Base-by-base conservation (phyloP, 345 rosid genomes). In the Barbarea vulgaris region DNA sequence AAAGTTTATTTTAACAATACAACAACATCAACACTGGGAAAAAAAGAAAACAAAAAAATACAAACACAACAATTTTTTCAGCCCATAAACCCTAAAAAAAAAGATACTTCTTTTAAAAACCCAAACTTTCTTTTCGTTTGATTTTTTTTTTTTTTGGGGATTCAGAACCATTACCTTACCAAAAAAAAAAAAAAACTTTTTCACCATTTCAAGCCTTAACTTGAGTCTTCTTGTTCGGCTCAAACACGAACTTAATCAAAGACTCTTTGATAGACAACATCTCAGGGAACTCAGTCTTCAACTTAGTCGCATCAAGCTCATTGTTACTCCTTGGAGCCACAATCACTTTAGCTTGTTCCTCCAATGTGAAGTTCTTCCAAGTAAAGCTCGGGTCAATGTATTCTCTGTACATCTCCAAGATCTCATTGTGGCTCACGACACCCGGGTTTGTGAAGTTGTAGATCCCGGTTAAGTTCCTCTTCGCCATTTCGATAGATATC, bases 251-350 rank as follows among this genome's bases (percentile, higher is more conserved):
- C 87, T 87, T 89, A 47, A 90, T 76, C 4, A 91, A 86, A 44
- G 98, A 87, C 67, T 90, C 98, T 80, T 89, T 93, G 67, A 93
- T 89, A 69, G 97, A 75, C 81, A 90, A 37, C 76, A 93, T 77
- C 81, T 91, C 89, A 4, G 97, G 98, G 85, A 93, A 93, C 77
- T 89, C 92, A 30, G 74, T 42, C 83, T 84, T 89, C 93, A 93
- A 80, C 68, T 90, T 93, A 54, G 80, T 63, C 0, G 89, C 83
- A 73, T 93, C 96, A 0, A 93, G 95, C 82, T 93, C 96, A n/a
- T 93, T 93, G 82, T 93, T 93, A 85, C 98, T 89, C 83, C 98
- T 83, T 0, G 93, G 98, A 58, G 97, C 98, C 33, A 91, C 69
- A 11, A 93, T 90, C 34, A 90, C 98, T 76, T 93, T 90, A 3